Percentiles rank a stretch among this genome's conserved stretches.
Conservation (phyloP, 176 grass and related monocot species). For the Aechmea fasciata region DNA sequence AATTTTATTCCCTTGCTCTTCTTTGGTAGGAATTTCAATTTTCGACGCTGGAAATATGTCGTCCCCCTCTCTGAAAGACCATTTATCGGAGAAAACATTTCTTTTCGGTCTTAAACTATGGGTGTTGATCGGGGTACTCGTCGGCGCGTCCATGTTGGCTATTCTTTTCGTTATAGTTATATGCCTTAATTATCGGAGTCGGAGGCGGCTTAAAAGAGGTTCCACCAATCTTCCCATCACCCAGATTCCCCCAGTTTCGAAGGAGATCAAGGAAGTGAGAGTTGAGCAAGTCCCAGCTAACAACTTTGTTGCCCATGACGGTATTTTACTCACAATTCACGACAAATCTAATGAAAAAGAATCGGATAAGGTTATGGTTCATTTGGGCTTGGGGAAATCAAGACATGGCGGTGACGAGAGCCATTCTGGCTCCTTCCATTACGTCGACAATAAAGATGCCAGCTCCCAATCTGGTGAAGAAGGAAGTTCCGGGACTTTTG, state of each 20-base stretch:
- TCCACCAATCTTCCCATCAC: conserved; percentile 51
- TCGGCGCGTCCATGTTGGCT: conserved; percentile 62
- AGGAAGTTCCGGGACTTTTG: conserved; percentile 43
- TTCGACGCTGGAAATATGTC: conserved; percentile 24
- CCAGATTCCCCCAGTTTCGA: conserved; percentile 68
- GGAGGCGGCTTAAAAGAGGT: conserved; percentile 50
- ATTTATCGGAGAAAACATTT: conserved; percentile 58
- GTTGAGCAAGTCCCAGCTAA: conserved; percentile 57
- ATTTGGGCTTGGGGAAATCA: conserved; percentile 60
- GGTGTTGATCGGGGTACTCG: conserved; percentile 66
- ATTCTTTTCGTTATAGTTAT: conserved; percentile 53
- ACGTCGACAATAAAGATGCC: conserved; percentile 51
- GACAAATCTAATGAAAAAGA: conserved; percentile 52
- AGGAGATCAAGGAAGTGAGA: conserved; percentile 88
- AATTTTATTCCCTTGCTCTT: conserved; percentile 10
- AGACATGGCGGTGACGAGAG: conserved; percentile 60
- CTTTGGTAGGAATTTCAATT: conserved; percentile 29
- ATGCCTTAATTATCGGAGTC: conserved; percentile 60
- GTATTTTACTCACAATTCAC: conserved; percentile 44
- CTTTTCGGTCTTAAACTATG: conserved; percentile 90
- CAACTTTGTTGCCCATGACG: conserved; percentile 29
- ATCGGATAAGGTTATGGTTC: conserved; percentile 49
- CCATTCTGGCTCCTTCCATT: conserved; percentile 92
- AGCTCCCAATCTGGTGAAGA: conserved; percentile 61
- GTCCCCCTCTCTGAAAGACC: conserved; percentile 58